Evolutionary conservation across 23 red algal genomes (phyloP).

Genomic region (Chondrus crispus): DNA sequence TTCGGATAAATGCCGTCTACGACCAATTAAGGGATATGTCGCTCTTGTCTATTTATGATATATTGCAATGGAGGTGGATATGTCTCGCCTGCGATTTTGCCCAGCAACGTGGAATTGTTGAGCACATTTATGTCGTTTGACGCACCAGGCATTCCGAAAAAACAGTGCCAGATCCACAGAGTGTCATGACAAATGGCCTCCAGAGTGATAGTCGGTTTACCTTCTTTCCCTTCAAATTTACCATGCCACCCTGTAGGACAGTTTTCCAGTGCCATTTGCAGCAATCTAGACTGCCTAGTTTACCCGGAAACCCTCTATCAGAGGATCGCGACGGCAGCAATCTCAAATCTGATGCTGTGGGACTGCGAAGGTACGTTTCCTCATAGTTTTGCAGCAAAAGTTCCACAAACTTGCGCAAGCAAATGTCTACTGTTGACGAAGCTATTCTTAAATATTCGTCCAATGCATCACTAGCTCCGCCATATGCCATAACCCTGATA

Average conservation of each 20-base stretch:
- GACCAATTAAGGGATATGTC: background rate
- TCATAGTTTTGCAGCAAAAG: background rate
- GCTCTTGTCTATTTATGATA: background rate
- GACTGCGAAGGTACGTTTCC: background rate
- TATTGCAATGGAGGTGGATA: background rate
- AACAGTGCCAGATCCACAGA: slow-evolving; percentile 3
- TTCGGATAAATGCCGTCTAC: background rate
- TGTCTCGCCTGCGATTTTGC: background rate
- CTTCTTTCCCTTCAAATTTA: slow-evolving; percentile 5
- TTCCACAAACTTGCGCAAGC: background rate
- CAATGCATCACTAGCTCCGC: background rate
- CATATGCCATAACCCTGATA: background rate
- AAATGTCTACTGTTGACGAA: background rate
- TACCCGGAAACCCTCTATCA: background rate
- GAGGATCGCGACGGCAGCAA: background rate
- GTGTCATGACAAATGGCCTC: background rate
- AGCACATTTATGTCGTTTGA: slow-evolving; percentile 14
- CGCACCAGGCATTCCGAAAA: background rate
- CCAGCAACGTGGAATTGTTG: background rate
- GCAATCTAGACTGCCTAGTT: background rate
- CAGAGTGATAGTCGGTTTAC: background rate
- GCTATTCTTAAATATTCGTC: background rate
- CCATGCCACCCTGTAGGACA: background rate
- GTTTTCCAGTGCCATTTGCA: slow-evolving; percentile 8
- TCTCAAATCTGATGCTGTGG: background rate